These are phyloP conservation scores for Mycena latifolia DNA, from an alignment of 768 basidiomycete genomes.

Conservation along the genomic window DNA sequence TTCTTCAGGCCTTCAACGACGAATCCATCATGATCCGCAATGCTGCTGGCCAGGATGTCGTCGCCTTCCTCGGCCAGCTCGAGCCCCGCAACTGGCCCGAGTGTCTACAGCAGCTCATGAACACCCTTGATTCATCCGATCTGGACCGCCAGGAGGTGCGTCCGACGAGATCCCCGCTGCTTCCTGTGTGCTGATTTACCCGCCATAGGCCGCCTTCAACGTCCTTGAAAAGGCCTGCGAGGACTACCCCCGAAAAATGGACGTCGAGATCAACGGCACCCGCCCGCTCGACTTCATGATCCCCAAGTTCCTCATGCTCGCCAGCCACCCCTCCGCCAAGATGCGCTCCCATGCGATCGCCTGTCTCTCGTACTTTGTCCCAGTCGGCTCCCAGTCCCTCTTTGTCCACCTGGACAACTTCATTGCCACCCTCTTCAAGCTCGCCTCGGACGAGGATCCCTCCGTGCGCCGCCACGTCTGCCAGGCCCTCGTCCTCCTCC, in stretches of 20 bases:
- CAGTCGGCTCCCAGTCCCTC: slow-evolving; percentile 88
- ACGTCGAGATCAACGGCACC: slow-evolving; percentile 93
- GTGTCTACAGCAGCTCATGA: slow-evolving; percentile 88
- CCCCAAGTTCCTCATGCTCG: slow-evolving; percentile 91
- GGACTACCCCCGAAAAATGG: slow-evolving; percentile 95
- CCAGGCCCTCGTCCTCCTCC: slow-evolving; percentile 92
- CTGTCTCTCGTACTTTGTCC: slow-evolving; percentile 95
- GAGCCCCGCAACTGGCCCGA: slow-evolving; percentile 97
- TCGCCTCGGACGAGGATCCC: slow-evolving; percentile 94
- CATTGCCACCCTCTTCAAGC: slow-evolving; percentile 93
- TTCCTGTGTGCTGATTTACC: neutral
- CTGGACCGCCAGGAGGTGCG: slow-evolving; percentile 88
- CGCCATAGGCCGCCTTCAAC: slow-evolving; percentile 85
- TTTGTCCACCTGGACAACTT: slow-evolving; percentile 93
- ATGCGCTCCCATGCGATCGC: slow-evolving; percentile 95
- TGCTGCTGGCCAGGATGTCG: slow-evolving; percentile 94
- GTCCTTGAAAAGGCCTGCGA: slow-evolving; percentile 96
- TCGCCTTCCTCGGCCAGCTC: slow-evolving; percentile 86
- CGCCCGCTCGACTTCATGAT: slow-evolving; percentile 97
- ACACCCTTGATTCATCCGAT: slow-evolving; percentile 82
- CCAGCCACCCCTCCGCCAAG: slow-evolving; percentile 87
- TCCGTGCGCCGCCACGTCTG: slow-evolving; percentile 96
- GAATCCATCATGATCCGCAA: slow-evolving; percentile 90
- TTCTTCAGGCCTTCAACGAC: slow-evolving; percentile 87
- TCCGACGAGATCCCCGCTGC: neutral